Conservation (phyloP, 371 early-diverging fungal genomes). For the Mucor racemosus region DNA sequence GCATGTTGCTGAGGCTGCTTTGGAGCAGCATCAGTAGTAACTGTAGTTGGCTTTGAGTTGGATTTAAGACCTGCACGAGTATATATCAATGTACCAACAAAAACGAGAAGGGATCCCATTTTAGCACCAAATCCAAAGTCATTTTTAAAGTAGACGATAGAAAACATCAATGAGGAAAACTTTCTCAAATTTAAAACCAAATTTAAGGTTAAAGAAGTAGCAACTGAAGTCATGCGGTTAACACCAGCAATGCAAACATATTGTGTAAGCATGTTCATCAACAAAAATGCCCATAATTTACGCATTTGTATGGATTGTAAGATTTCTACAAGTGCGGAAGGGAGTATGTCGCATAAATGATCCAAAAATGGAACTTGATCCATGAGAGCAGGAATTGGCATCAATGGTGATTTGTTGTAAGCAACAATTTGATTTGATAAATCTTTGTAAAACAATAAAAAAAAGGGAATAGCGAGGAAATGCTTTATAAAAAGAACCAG, state of each 20-base stretch:
- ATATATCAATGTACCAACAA: conserved; percentile 81
- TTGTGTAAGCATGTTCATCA: conserved; percentile 77
- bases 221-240: conserved; percentile 77
- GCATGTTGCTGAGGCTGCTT: no score
- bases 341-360: conserved; percentile 21
- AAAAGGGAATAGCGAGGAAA: conserved; percentile 79
- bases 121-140: conserved; percentile 68
- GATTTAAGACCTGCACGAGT: conserved; percentile 29
- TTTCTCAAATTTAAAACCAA: conserved; percentile 87
- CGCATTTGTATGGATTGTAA: conserved; percentile 48
- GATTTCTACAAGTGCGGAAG: conserved; percentile 31
- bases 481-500: conserved; percentile 52
- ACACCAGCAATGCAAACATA: conserved; percentile 89
- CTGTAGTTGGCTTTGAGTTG: background rate
- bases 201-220: conserved; percentile 83
- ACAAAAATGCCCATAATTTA: conserved; percentile 71
- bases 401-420: conserved; percentile 58
- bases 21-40: background rate
- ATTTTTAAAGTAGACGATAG: conserved; percentile 85
- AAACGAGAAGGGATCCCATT: conserved; percentile 73
- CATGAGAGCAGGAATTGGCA: conserved; percentile 46
- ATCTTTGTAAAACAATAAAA: conserved; percentile 72
- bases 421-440: conserved; percentile 55
- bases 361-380: conserved; percentile 38
- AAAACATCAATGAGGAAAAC: conserved; percentile 79